Evolutionary conservation across 345 rosid species (phyloP), one percentile per base, ranked within the genome.

Genomic region (Corchorus capsularis): DNA sequence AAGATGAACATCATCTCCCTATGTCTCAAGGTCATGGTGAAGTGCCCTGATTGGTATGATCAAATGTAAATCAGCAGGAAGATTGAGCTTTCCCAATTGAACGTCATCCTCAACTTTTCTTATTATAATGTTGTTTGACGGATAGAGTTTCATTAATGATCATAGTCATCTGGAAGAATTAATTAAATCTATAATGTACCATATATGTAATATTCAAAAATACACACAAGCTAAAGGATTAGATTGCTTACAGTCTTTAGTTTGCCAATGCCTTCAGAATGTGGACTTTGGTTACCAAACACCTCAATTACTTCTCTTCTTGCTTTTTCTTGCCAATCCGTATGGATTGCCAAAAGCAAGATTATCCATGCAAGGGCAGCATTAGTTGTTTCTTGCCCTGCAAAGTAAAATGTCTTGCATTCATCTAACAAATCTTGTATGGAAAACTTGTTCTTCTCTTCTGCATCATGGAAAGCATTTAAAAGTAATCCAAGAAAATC

Each of bases 1-100:
- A 41, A 70, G 74, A 46, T 80, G 69, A 16, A 41, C 82, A 69
- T 83, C 87, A 2, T 81, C 81, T 55, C 89, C 86, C 92, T 87
- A 85, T 39, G 81, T 53, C 20, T 74, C 35, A 64, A 82, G 75
- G 46, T 83, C 72, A 34, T 80, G 79, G 69, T 85, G 86, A 69
- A 80, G 50, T 75, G 85, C 81, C 16, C 77, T 20, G 3, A 13
- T 35, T 1, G 76, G 75, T 17, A 84, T 78, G 7, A 6, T 6
- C 11, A 47, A 0, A 37, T 22, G 13, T 56, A 81, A 43, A 35
- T 78, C 61, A 10, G 66, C 77, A 6, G 87, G 87, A 45, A 88
- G 32, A 27, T 32, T 57, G 22, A 82, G 47, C 64, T 78, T 71
- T 15, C 82, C 88, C 32, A 82, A 19, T 80, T 63, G 78, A 17